phyloP scores from a whole-genome alignment of 1,284 basidiomycete species.

The Cryptococcus sp. region DNA sequence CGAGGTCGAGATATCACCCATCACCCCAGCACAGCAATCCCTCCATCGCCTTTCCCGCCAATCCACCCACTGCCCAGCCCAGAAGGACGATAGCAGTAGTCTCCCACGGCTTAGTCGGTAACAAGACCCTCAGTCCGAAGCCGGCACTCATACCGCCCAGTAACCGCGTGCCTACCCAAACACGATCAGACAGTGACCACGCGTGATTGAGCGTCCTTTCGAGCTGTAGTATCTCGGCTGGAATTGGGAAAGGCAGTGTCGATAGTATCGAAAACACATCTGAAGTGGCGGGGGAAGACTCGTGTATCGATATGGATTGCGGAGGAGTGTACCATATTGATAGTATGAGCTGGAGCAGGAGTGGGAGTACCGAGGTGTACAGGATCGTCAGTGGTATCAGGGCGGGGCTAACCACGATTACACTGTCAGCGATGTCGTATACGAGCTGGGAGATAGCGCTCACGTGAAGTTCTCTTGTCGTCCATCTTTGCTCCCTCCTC shows the following conservation, averaged over 20 bases:
- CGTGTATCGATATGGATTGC: conserved; percentile 27
- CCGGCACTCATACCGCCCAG: conserved; percentile 81
- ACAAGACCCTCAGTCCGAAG: conserved; percentile 61
- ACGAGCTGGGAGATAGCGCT: conserved; percentile 3
- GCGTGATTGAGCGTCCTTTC: conserved; percentile 28
- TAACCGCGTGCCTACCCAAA: conserved; percentile 81
- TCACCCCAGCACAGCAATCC: background rate
- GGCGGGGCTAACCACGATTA: conserved; percentile 58
- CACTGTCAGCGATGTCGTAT: background rate
- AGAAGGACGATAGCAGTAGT: conserved; percentile 73
- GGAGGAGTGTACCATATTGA: conserved; percentile 71
- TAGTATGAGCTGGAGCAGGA: conserved; percentile 78
- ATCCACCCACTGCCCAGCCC: conserved; percentile 75
- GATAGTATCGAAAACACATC: background rate
- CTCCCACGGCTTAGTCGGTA: conserved; percentile 61
- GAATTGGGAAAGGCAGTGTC: background rate
- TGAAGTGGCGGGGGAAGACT: conserved; percentile 23
- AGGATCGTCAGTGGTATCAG: conserved; percentile 77
- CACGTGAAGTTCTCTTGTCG: conserved; percentile 38
- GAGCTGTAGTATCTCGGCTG: conserved; percentile 46
- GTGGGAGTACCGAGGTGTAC: conserved; percentile 83
- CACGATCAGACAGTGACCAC: conserved; percentile 63
- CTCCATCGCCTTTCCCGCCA: conserved; percentile 60
- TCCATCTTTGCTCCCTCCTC: conserved; percentile 29
- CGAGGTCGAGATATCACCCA: background rate